Base-by-base conservation (phyloP, 306 rosid species). In the Cajanus cajan region DNA sequence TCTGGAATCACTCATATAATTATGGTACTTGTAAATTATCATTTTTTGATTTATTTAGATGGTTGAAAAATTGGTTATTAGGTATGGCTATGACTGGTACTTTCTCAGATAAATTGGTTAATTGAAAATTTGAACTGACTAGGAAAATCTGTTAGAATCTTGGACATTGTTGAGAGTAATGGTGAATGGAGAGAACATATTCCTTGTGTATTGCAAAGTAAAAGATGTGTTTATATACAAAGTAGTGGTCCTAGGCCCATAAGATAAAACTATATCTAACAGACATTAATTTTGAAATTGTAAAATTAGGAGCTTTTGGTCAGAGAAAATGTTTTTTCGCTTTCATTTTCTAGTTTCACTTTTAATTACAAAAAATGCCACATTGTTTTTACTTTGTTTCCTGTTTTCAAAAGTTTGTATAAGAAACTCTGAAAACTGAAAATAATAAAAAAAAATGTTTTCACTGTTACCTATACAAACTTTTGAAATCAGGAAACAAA, bases 1-100 rank as follows among this genome's bases (percentile, higher is more conserved):
- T 84, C 88, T 64, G 90, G 79, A 81, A 81, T 95, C 57, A 95
- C 99, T 78, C 98, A 93, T 83, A 89, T 95, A 75, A 91, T 95
- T 76, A 90, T 95, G 99, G 99, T 95, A 93, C 67, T 58, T 57
- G 40, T 43, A 1, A 77, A 44, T 40, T 58, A 21, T 73, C 40
- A 63, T 52, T 68, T 63, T 10, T 63, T 73, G 18, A 73, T 52
- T 36, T 64, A 82, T 71, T 65, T 72, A 50, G 41, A 14, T 66
- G 39, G 47, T 34, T 3, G 1, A 77, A 71, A 62, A 55, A 14
- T 33, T 65, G 54, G 33, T 25, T 73, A 68, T 50, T 40, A 64
- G 65, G 69, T 43, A 52, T n/a, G 19, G 6, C 52, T 47, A 15
- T 59, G 39, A 50, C 34, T 4, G 8, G 4, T 36, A 77, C 51